Conservation (phyloP, 352 stramenopile genomes). For the Phytophthora ramorum region DNA sequence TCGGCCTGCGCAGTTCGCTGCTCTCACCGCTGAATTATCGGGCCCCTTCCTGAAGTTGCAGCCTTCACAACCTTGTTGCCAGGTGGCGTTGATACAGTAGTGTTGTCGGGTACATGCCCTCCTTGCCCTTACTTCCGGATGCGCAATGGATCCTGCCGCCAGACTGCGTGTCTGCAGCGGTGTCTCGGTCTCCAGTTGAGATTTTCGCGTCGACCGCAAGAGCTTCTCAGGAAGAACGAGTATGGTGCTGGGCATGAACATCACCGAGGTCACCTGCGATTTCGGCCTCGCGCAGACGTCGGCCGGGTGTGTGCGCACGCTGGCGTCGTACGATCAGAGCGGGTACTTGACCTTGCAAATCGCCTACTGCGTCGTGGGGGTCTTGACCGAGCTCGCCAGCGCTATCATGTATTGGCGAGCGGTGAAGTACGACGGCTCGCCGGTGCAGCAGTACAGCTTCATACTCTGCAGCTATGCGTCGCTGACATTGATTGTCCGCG, state of each 20-base stretch:
- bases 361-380: constrained; percentile 32
- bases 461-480: constrained; percentile 42
- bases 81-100: not conserved
- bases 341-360: constrained; percentile 33
- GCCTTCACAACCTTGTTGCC: not conserved
- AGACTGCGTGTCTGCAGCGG: not conserved
- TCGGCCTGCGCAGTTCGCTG: not conserved
- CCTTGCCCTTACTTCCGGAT: constrained; percentile 19
- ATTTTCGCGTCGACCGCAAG: constrained; percentile 12
- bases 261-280: constrained; percentile 30
- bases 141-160: constrained; percentile 9
- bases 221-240: not conserved
- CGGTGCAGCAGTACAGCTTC: constrained; percentile 37
- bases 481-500: constrained; percentile 36
- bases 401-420: constrained; percentile 34
- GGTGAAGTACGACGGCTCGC: constrained; percentile 26
- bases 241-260: constrained; percentile 27
- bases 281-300: constrained; percentile 25
- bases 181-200: constrained; percentile 8
- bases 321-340: constrained; percentile 35
- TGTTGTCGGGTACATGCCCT: constrained; percentile 9
- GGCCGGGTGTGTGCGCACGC: constrained; percentile 25
- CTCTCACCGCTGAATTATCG: not conserved
- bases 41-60: too few species aligned
- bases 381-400: constrained; percentile 21